phyloP scores from a whole-genome alignment of 345 rosid species.

The Leavenworthia alabamica region DNA sequence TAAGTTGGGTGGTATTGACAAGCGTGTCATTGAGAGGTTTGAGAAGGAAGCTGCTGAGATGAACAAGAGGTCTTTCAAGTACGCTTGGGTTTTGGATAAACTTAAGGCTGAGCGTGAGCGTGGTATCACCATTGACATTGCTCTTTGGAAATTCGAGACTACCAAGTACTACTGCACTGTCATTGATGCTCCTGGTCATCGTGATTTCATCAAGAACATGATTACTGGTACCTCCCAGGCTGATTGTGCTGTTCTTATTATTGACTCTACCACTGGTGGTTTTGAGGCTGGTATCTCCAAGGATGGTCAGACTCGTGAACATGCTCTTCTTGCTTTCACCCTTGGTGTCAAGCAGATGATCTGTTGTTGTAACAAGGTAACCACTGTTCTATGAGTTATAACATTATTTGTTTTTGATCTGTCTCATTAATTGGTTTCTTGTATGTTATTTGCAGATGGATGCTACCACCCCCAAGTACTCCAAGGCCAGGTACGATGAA shows the following conservation, averaged over 20 bases:
- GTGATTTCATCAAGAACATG: conserved; percentile 81
- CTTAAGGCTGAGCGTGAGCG: conserved; percentile 85
- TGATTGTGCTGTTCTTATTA: conserved; percentile 73
- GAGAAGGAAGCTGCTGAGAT: conserved; percentile 94
- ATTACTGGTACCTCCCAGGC: conserved; percentile 84
- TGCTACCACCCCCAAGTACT: conserved; percentile 53
- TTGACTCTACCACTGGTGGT: conserved; percentile 81
- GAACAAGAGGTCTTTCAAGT: conserved; percentile 88
- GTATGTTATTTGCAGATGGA: conserved; percentile 34
- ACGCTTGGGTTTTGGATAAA: conserved; percentile 85
- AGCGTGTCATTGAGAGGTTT: conserved; percentile 81
- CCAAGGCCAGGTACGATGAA: conserved; percentile 55
- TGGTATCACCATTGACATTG: conserved; percentile 81
- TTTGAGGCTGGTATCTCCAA: conserved; percentile 82
- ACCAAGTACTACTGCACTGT: conserved; percentile 77
- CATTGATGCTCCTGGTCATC: conserved; percentile 81
- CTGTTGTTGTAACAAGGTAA: conserved; percentile 68
- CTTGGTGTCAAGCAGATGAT: conserved; percentile 93
- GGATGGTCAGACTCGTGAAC: conserved; percentile 88
- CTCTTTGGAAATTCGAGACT: conserved; percentile 81
- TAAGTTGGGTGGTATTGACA: conserved; percentile 92
- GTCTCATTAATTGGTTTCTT: not conserved
- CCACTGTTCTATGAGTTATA: not conserved
- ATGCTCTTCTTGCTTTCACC: conserved; percentile 82
- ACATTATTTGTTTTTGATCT: not conserved